phyloP scores from a whole-genome alignment of 2,329 filamentous ascomycete species.

The Diaporthe helianthi region DNA sequence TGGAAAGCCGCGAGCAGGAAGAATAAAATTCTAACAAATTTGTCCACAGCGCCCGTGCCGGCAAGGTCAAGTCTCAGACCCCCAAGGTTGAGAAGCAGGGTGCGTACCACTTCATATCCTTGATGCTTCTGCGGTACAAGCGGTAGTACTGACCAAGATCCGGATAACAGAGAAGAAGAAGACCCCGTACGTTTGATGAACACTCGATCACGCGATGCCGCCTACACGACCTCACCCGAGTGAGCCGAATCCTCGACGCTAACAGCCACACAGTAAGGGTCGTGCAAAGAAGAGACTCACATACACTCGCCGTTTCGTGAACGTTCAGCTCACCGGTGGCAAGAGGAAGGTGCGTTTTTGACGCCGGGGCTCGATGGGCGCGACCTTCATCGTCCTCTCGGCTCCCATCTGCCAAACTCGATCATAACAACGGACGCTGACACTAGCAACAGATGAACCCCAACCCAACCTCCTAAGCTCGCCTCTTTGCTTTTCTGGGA shows the following conservation, averaged over 20 bases:
- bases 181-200: conserved; percentile 33
- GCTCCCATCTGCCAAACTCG: not conserved
- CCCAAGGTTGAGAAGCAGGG: conserved; percentile 64
- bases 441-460: conserved; percentile 34
- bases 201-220: conserved; percentile 4
- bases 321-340: conserved; percentile 94
- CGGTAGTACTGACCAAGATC: conserved; percentile 16
- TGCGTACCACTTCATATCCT: conserved; percentile 23
- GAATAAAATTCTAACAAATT: conserved; percentile 30
- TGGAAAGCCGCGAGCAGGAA: conserved; percentile 45
- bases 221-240: not conserved
- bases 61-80: conserved; percentile 95
- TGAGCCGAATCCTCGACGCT: conserved; percentile 5
- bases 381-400: not conserved
- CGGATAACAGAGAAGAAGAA: conserved; percentile 36
- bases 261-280: conserved; percentile 65
- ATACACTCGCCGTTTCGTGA: conserved; percentile 96
- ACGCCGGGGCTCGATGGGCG: not conserved
- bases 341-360: conserved; percentile 83
- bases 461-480: conserved; percentile 35
- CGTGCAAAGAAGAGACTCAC: conserved; percentile 93
- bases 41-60: conserved; percentile 48
- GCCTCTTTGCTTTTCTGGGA: conserved; percentile 27
- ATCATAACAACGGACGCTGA: conserved; percentile 13
- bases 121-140: not conserved